These are phyloP conservation scores for Escovopsis weberi DNA, from an alignment of 2,329 filamentous ascomycete species.

Conservation along the genomic window DNA sequence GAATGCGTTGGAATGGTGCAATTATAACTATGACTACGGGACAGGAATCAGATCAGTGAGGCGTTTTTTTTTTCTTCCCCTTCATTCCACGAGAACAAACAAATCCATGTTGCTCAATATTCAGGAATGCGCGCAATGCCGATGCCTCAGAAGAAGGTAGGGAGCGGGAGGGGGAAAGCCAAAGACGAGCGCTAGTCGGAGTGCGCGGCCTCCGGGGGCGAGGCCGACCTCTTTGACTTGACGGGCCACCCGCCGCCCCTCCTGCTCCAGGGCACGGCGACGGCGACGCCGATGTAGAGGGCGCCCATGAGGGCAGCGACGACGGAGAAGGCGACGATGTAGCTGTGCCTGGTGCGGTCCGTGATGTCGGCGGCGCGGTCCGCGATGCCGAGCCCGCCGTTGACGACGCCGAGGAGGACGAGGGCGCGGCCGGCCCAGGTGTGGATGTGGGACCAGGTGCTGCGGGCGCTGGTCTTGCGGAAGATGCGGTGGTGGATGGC, in stretches of 20 bases:
- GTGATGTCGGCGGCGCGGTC: slow-evolving; percentile 26
- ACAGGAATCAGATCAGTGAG: too few relatives aligned
- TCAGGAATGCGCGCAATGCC: too few relatives aligned
- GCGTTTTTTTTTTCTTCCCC: too few relatives aligned
- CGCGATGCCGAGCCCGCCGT: slow-evolving; percentile 45
- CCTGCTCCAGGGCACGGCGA: slow-evolving; percentile 2
- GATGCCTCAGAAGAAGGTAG: too few relatives aligned
- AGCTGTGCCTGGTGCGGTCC: slow-evolving; percentile 10
- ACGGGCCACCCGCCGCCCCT: slow-evolving; percentile 1
- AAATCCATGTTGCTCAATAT: too few relatives aligned
- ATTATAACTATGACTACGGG: too few relatives aligned
- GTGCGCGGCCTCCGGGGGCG: not conserved
- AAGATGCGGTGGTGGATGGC: slow-evolving; percentile 42
- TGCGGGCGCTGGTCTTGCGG: slow-evolving; percentile 30
- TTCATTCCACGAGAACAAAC: too few relatives aligned
- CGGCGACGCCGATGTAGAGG: slow-evolving; percentile 24
- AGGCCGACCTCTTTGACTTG: not conserved
- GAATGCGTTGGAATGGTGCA: too few relatives aligned
- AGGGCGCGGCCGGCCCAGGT: slow-evolving; percentile 48
- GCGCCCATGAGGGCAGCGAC: slow-evolving; percentile 34
- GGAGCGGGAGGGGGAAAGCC: too few relatives aligned
- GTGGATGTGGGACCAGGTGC: slow-evolving; percentile 39
- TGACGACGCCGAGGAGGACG: slow-evolving; percentile 44
- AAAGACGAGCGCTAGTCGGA: not conserved
- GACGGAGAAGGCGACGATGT: slow-evolving; percentile 40